These are phyloP conservation scores for Calonectria hawksworthii DNA, from an alignment of 2,329 filamentous ascomycete species.

Conservation along the genomic window DNA sequence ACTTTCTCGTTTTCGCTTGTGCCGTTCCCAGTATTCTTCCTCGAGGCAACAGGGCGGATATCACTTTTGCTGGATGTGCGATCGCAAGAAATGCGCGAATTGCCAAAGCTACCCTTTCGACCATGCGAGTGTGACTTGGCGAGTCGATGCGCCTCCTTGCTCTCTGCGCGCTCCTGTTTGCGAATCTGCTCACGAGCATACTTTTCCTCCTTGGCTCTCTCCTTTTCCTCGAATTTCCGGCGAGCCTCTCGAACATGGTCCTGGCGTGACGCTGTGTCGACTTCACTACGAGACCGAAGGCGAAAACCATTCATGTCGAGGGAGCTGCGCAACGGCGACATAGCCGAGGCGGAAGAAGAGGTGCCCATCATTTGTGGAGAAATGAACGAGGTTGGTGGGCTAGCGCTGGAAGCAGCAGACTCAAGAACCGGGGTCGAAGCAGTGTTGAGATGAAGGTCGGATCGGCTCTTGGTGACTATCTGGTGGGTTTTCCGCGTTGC, in stretches of 20 bases:
- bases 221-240: constrained; percentile 74
- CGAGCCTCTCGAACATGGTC: constrained; percentile 73
- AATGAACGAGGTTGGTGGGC: constrained; percentile 45
- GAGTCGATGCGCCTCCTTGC: constrained; percentile 66
- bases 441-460: constrained; percentile 61
- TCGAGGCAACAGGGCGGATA: constrained; percentile 46
- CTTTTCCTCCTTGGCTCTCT: constrained; percentile 73
- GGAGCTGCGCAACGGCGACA: constrained; percentile 70
- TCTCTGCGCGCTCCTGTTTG: constrained; percentile 70
- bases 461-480: constrained; percentile 56
- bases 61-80: constrained; percentile 50
- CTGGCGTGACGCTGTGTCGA: constrained; percentile 67
- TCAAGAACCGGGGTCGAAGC: constrained; percentile 45
- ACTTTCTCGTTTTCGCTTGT: constrained; percentile 56
- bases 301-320: constrained; percentile 71
- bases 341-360: constrained; percentile 52
- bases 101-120: constrained; percentile 55
- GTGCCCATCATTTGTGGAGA: constrained; percentile 44
- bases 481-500: constrained; percentile 56
- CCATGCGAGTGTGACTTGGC: constrained; percentile 61
- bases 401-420: constrained; percentile 43
- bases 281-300: constrained; percentile 71
- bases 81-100: constrained; percentile 51
- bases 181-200: constrained; percentile 71
- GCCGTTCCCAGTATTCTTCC: constrained; percentile 44